Evolutionary conservation across 768 basidiomycete species (phyloP).

Genomic region (Mycena latifolia): DNA sequence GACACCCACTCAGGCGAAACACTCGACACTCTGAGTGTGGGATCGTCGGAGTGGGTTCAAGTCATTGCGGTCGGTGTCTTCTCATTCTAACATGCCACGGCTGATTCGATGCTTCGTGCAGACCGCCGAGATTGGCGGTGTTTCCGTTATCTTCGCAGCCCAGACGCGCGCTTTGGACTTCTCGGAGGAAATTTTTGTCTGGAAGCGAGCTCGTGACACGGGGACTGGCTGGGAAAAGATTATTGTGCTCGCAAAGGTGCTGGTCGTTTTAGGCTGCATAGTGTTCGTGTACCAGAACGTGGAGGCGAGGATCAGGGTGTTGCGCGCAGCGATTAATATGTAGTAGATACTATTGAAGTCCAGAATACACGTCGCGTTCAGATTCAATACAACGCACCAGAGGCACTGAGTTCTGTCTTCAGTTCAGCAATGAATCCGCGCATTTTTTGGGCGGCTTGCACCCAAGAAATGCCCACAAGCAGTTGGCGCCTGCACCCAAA

Average conservation of each 20-base stretch:
- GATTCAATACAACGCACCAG: too few relatives aligned
- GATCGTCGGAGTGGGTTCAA: conserved; percentile 17
- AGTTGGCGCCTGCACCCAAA: too few relatives aligned
- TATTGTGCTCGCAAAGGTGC: too few relatives aligned
- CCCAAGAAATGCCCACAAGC: too few relatives aligned
- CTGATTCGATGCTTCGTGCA: conserved; percentile 5
- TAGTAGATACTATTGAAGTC: neutral
- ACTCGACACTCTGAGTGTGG: conserved; percentile 10
- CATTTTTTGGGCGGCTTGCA: conserved; percentile 12
- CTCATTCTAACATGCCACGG: too few relatives aligned
- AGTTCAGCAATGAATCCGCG: too few relatives aligned
- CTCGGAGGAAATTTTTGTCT: too few relatives aligned
- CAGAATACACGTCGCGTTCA: neutral
- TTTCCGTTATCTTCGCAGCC: conserved; percentile 15
- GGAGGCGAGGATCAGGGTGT: too few relatives aligned
- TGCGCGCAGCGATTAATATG: neutral
- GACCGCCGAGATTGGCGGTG: conserved; percentile 7
- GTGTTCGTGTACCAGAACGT: conserved; percentile 14
- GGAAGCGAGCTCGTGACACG: too few relatives aligned
- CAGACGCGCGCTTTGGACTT: too few relatives aligned
- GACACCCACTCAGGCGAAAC: conserved; percentile 6
- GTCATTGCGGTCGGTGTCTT: conserved; percentile 9
- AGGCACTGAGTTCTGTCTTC: too few relatives aligned
- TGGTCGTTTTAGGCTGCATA: conserved; percentile 17
- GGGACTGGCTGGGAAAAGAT: too few relatives aligned